A percentile compares a stretch with the other conserved stretches of the same genome.
Conservation (phyloP, 169 alveolate genomes). For the Ichthyophthirius multifiliis region DNA sequence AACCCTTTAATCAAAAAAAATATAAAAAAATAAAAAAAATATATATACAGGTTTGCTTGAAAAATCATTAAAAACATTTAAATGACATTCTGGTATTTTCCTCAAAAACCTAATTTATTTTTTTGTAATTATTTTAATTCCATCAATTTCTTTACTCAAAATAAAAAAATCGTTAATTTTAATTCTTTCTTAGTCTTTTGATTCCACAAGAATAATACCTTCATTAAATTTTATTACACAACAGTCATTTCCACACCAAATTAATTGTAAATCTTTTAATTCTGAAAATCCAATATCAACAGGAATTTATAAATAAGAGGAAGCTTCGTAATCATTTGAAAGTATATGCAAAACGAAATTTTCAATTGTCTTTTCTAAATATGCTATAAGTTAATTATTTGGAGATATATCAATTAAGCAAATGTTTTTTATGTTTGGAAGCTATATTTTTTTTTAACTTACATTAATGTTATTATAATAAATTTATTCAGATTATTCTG, state of each 20-base stretch:
- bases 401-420: not conserved
- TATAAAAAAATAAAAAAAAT: not conserved
- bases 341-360: not conserved
- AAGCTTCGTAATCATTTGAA: not conserved
- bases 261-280: not conserved
- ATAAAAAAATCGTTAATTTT: not conserved
- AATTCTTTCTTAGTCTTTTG: not conserved
- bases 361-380: not conserved
- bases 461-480: not conserved
- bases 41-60: not conserved
- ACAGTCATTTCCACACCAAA: conserved; percentile 7
- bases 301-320: not conserved
- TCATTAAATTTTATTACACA: not conserved
- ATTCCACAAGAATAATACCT: not conserved
- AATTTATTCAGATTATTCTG: not conserved
- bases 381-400: not conserved
- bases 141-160: not conserved
- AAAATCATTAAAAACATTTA: not conserved
- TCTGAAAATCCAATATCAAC: not conserved
- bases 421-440: not conserved
- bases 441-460: not conserved
- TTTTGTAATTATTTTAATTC: not conserved
- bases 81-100: not conserved
- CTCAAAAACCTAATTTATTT: not conserved
- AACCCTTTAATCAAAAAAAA: not conserved